Evolutionary conservation across 1,284 basidiomycete genomes (phyloP).

Genomic region (Ganoderma multipileum): DNA sequence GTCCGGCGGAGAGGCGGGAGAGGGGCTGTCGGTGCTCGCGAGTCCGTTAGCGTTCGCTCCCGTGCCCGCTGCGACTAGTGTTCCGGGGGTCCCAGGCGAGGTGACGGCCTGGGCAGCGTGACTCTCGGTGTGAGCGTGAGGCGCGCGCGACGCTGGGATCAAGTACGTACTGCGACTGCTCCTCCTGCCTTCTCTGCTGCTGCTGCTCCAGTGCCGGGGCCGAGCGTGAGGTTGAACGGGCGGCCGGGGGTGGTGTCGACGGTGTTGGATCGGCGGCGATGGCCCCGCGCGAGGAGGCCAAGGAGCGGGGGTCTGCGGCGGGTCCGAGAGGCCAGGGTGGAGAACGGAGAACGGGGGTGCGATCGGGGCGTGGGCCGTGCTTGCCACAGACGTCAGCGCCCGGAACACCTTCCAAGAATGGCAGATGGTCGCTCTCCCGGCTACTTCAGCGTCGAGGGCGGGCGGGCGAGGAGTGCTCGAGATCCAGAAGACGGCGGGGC

Average conservation of each 20-base stretch:
- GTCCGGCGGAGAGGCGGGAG: conserved; percentile 17
- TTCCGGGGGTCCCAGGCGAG: conserved; percentile 7
- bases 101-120: conserved; percentile 4
- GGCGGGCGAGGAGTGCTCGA: neutral
- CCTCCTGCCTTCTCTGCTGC: conserved; percentile 7
- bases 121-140: conserved; percentile 2
- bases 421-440: neutral
- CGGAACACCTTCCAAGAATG: neutral
- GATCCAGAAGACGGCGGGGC: neutral
- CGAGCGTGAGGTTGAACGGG: conserved; percentile 13
- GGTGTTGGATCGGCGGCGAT: conserved; percentile 36
- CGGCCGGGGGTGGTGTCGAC: conserved; percentile 28
- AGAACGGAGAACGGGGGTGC: conserved; percentile 8
- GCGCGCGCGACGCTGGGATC: conserved; percentile 4
- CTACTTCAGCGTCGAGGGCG: neutral
- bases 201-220: conserved; percentile 7
- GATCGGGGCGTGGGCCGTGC: conserved; percentile 16
- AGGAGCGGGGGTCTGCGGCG: conserved; percentile 33
- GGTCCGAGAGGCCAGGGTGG: conserved; percentile 30
- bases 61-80: conserved; percentile 2
- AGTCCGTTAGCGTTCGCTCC: conserved; percentile 3
- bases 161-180: conserved; percentile 2
- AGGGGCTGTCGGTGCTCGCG: conserved; percentile 11
- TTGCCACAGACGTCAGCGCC: conserved; percentile 22
- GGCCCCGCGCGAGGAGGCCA: conserved; percentile 32